A percentile compares a stretch with the other conserved stretches of the same genome.
Conservation (phyloP, 208 protist genomes). For the Trypanosoma cruzi region DNA sequence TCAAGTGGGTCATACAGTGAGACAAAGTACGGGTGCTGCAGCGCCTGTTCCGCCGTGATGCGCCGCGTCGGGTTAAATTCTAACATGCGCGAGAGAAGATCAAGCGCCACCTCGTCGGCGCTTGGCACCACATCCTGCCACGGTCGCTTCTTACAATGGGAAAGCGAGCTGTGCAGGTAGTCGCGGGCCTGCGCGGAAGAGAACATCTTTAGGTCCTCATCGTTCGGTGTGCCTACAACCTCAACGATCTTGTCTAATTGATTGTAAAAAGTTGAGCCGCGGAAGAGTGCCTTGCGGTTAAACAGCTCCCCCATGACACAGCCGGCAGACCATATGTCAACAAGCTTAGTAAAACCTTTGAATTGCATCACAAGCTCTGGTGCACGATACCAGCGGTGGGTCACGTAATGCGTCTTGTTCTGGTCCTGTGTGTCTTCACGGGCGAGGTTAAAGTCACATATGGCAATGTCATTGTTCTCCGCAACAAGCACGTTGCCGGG, state of each 20-base stretch:
- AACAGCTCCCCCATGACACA: conserved; percentile 93
- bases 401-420: conserved; percentile 95
- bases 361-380: conserved; percentile 97
- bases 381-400: conserved; percentile 97
- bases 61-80: conserved; percentile 87
- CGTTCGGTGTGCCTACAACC: conserved; percentile 87
- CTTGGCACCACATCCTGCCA: conserved; percentile 73
- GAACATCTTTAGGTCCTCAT: conserved; percentile 92
- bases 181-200: conserved; percentile 80
- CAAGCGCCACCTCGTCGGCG: conserved; percentile 67
- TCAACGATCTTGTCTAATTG: conserved; percentile 94
- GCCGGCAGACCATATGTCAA: conserved; percentile 91
- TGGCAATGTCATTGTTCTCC: conserved; percentile 94
- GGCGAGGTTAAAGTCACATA: conserved; percentile 98
- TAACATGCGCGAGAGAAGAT: conserved; percentile 82
- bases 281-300: conserved; percentile 91
- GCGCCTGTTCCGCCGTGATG: conserved; percentile 79
- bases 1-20: conserved; percentile 80
- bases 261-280: conserved; percentile 92
- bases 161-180: conserved; percentile 83
- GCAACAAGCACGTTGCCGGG: conserved; percentile 89
- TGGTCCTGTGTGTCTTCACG: conserved; percentile 82
- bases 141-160: conserved; percentile 45
- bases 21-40: conserved; percentile 91
- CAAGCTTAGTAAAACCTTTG: conserved; percentile 92